Conservation (phyloP, 1,284 basidiomycete genomes). For the Sanguinoderma infundibulare region DNA sequence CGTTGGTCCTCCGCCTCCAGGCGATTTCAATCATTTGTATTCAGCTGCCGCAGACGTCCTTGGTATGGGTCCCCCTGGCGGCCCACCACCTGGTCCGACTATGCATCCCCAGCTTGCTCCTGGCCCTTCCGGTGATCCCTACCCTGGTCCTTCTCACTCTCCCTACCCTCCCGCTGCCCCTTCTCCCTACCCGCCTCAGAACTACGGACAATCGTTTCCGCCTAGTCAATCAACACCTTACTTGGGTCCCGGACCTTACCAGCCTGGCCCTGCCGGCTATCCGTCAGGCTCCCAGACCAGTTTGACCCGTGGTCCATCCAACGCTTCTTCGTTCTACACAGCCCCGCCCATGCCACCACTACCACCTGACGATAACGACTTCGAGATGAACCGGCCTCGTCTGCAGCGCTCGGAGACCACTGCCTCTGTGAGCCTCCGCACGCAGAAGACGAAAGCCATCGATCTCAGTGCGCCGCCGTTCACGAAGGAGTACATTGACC, state of each 20-base stretch:
- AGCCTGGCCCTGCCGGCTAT: conserved; percentile 25
- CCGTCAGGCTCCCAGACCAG: conserved; percentile 23
- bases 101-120: conserved; percentile 22
- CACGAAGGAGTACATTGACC: conserved; percentile 97
- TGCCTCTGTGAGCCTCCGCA: conserved; percentile 61
- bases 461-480: conserved; percentile 88
- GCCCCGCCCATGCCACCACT: conserved; percentile 39
- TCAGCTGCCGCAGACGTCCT: conserved; percentile 82
- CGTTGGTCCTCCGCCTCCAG: conserved; percentile 34
- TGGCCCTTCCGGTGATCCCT: conserved; percentile 17
- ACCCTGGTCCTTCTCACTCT: conserved; percentile 21
- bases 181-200: conserved; percentile 17
- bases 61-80: conserved; percentile 66
- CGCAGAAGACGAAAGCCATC: conserved; percentile 79
- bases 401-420: conserved; percentile 61
- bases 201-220: conserved; percentile 18
- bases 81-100: conserved; percentile 22
- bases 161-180: conserved; percentile 23
- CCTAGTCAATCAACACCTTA: conserved; percentile 26
- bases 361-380: conserved; percentile 42
- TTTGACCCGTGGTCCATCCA: conserved; percentile 20
- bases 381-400: conserved; percentile 56
- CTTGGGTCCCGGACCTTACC: conserved; percentile 30
- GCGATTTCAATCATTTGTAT: conserved; percentile 60
- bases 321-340: conserved; percentile 21